Percentiles rank a stretch among this genome's conserved stretches.
Conservation (phyloP, 192 early-diverging fungal species). For the Umbelopsis isabellina region DNA sequence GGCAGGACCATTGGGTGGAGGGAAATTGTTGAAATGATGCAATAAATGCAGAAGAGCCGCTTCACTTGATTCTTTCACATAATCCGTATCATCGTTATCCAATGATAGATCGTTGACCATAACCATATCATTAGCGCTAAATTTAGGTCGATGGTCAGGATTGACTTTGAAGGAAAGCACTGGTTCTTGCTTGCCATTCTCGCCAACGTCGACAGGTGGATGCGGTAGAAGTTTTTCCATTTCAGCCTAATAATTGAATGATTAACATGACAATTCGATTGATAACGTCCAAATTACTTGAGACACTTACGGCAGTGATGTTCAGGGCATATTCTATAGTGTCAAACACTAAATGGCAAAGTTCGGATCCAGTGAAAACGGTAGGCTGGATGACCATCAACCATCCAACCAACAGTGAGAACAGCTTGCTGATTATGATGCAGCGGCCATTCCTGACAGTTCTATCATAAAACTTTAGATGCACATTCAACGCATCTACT, state of each 20-base stretch:
- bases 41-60: conserved; percentile 69
- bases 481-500: conserved; percentile 69
- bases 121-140: conserved; percentile 21
- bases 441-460: conserved; percentile 45
- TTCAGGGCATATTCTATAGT: conserved; percentile 58
- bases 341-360: conserved; percentile 70
- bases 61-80: conserved; percentile 64
- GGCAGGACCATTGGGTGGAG: conserved; percentile 63
- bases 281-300: background rate
- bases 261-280: background rate
- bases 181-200: conserved; percentile 22
- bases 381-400: conserved; percentile 68
- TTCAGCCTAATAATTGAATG: conserved; percentile 22
- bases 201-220: conserved; percentile 15
- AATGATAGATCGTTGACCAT: conserved; percentile 15
- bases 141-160: conserved; percentile 30
- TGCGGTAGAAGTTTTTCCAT: conserved; percentile 38
- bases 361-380: conserved; percentile 63
- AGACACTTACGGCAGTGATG: conserved; percentile 28
- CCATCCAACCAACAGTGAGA: conserved; percentile 76
- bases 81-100: conserved; percentile 28
- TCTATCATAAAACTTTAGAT: conserved; percentile 57
- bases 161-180: conserved; percentile 37
- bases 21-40: conserved; percentile 71
- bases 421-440: conserved; percentile 63